Base-by-base conservation (phyloP, 2,329 filamentous ascomycete species). In the Emericellopsis cladophorae region DNA sequence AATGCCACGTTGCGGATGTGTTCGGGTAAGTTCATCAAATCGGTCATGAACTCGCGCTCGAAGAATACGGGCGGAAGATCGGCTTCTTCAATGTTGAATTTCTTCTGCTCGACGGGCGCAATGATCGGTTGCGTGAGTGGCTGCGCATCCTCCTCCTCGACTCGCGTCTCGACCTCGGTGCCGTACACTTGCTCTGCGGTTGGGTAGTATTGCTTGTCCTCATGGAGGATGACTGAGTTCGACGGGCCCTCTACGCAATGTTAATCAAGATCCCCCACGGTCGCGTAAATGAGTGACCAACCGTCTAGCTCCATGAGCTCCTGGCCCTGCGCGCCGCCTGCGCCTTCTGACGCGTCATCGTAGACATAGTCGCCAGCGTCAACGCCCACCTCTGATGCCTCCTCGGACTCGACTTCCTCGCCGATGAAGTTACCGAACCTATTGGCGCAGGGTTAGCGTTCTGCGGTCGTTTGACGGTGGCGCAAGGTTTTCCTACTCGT, bases 141-240 rank as follows among this genome's bases (percentile, higher is more conserved):
- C 60, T 98, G 92, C 44, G 89, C 84, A 68, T 98, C 92, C 65
- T 96, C 92, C 61, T 98, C 92, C 56, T 96, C 85, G 31, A 98
- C 90, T 61, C 95, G 67, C 2, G 90, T 92, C 65, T 98, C 92
- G 52, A 98, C 92, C 63, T 92, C 89, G 51, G 80, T 74, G 40
- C 92, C 92, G 58, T 96, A 98, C 34, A 95, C 81, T 61, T 98
- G 92, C 56, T 90, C 81, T 42, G 92, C 92, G n/a, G 89, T 95
- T 24, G 92, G 92, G 58, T 98, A 98, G 63, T 98, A 98, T 59
- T 96, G 92, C 62, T 98, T 98, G 66, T 98, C 92, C 70, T 98
- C 92, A 65, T 98, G 92, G 36, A 98, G 75, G 43, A 98, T 76
- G n/a, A 98, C 88, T 40, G 92, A 90, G 60, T 96, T 98, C 5